Evolutionary conservation across 768 basidiomycete genomes (phyloP).

Genomic region (Boletus pseudo-olivaceus): DNA sequence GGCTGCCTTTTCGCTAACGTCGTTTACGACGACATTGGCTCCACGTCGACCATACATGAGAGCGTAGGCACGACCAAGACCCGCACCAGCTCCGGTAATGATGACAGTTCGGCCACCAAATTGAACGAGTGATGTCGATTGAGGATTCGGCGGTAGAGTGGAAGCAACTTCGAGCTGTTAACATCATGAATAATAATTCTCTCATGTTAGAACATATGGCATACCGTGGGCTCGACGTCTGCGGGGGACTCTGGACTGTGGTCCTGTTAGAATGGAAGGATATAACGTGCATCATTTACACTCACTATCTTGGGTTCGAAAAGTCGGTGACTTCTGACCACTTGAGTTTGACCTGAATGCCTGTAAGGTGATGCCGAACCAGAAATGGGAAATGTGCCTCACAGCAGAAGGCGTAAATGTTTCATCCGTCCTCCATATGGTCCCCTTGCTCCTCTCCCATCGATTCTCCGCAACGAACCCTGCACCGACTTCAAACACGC

Average conservation of each 20-base stretch:
- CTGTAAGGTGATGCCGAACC: background rate
- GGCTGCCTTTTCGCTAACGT: constrained; percentile 85
- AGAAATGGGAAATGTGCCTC: constrained; percentile 16
- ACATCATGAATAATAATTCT: background rate
- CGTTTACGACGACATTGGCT: constrained; percentile 97
- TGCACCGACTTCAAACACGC: constrained; percentile 89
- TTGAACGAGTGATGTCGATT: constrained; percentile 64
- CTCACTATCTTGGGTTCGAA: constrained; percentile 63
- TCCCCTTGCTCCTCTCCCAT: constrained; percentile 88
- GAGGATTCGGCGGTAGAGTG: constrained; percentile 61
- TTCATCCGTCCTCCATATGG: constrained; percentile 84
- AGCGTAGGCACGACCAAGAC: constrained; percentile 89
- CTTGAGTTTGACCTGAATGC: constrained; percentile 66
- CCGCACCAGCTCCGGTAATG: constrained; percentile 92
- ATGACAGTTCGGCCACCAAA: constrained; percentile 91
- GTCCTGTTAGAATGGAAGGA: constrained; percentile 7
- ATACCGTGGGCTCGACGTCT: constrained; percentile 60
- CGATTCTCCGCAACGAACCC: constrained; percentile 89
- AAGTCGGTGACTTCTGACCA: constrained; percentile 86
- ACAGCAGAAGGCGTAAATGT: constrained; percentile 95
- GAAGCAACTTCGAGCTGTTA: constrained; percentile 61
- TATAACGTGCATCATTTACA: background rate
- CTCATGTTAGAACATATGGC: background rate
- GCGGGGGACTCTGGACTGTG: constrained; percentile 59
- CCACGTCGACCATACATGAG: constrained; percentile 88